Evolutionary conservation across 305 asterid genomes (phyloP).

Genomic region (Fraxinus baroniana): DNA sequence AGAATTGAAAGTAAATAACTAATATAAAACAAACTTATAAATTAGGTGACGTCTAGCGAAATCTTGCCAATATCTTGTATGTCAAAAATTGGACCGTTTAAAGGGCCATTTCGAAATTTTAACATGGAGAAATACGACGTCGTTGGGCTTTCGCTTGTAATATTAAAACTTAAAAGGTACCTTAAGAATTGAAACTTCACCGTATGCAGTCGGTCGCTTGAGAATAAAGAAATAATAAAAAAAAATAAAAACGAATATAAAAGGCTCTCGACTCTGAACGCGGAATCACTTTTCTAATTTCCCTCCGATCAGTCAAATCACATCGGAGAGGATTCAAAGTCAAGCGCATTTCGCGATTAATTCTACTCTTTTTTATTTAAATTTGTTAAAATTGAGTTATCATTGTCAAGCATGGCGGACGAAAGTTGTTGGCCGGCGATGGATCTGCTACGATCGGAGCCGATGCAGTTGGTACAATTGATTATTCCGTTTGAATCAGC

Average conservation of each 20-base stretch:
- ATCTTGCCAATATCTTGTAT: not conserved
- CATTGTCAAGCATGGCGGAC: slow-evolving; percentile 24
- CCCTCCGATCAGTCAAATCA: slow-evolving; percentile 8
- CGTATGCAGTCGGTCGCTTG: not conserved
- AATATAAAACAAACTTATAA: not conserved
- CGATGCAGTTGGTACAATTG: slow-evolving; percentile 63
- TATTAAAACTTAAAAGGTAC: not conserved
- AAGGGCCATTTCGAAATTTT: not conserved
- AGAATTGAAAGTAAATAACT: not conserved
- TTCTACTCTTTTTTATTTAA: not conserved
- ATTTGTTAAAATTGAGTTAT: not conserved
- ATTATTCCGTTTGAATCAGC: slow-evolving; percentile 62
- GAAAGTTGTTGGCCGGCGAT: slow-evolving; percentile 37
- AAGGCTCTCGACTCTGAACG: not conserved
- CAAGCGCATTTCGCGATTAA: not conserved
- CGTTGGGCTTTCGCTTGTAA: not conserved
- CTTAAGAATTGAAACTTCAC: not conserved
- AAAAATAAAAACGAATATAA: not conserved
- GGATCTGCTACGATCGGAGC: slow-evolving; percentile 72
- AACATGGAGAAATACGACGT: not conserved
- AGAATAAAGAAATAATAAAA: not conserved
- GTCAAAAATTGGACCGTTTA: not conserved
- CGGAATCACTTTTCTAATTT: not conserved
- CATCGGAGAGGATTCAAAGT: slow-evolving; percentile 8
- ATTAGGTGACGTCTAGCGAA: not conserved